A percentile compares a stretch with the other conserved stretches of the same genome.
Conservation (phyloP, 2,329 filamentous ascomycete species). For the Sclerotinia sclerotiorum region DNA sequence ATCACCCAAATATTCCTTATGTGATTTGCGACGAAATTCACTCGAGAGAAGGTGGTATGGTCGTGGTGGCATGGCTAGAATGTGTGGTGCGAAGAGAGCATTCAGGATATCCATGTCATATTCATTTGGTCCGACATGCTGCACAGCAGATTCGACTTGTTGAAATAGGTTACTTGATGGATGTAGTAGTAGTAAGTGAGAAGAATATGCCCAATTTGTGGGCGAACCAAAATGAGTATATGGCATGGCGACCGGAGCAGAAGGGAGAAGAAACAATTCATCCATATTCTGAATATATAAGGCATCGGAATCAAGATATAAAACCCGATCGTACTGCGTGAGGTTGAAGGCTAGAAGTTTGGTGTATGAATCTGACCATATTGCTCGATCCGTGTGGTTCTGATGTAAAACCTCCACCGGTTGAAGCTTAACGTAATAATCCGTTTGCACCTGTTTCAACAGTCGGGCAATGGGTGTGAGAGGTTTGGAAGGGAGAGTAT, state of each 20-base stretch:
- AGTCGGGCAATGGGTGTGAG: conserved; percentile 34
- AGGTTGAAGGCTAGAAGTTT: conserved; percentile 39
- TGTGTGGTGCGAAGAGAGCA: conserved; percentile 50
- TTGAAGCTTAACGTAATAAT: conserved; percentile 34
- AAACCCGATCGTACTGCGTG: conserved; percentile 34
- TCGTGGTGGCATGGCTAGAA: conserved; percentile 56
- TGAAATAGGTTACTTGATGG: conserved; percentile 31
- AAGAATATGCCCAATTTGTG: conserved; percentile 32
- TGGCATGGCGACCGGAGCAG: conserved; percentile 36
- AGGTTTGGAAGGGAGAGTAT: conserved; percentile 25
- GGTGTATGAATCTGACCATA: conserved; percentile 35
- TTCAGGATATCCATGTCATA: conserved; percentile 46
- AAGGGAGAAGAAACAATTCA: conserved; percentile 35
- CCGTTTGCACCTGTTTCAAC: conserved; percentile 30
- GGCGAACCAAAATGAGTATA: conserved; percentile 35
- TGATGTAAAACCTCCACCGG: conserved; percentile 33
- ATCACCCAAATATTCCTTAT: conserved; percentile 50
- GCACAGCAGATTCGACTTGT: conserved; percentile 29
- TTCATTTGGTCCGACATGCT: conserved; percentile 28
- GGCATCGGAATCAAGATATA: conserved; percentile 34
- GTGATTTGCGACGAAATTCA: conserved; percentile 55
- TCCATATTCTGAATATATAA: conserved; percentile 34
- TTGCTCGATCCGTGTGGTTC: conserved; percentile 26
- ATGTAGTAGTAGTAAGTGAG: conserved; percentile 34
- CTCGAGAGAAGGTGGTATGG: conserved; percentile 56